Evolutionary conservation across 352 stramenopile genomes (phyloP).

Genomic region (Plasmopara halstedii): DNA sequence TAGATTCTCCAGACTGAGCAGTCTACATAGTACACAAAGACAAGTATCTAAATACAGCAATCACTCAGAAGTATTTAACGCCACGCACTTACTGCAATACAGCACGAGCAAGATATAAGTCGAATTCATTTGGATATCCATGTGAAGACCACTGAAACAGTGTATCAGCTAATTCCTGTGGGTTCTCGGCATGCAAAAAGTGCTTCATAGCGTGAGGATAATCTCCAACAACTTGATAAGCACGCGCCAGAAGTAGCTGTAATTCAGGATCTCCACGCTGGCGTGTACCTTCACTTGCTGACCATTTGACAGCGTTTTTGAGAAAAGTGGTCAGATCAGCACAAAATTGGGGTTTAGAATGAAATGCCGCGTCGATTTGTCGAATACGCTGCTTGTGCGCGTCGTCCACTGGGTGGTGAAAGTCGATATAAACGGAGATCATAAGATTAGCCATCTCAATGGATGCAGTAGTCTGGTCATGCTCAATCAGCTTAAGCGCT

Average conservation of each 20-base stretch:
- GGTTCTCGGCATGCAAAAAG: conserved; percentile 70
- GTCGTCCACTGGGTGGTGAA: conserved; percentile 64
- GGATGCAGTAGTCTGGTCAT: conserved; percentile 68
- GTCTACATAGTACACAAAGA: conserved; percentile 31
- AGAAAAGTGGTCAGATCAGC: conserved; percentile 59
- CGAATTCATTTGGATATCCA: conserved; percentile 73
- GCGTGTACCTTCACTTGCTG: conserved; percentile 48
- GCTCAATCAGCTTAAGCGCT: conserved; percentile 53
- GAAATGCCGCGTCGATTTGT: conserved; percentile 54
- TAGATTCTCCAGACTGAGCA: conserved; percentile 81
- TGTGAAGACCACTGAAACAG: conserved; percentile 68
- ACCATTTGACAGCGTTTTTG: conserved; percentile 83
- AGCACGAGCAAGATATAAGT: conserved; percentile 67
- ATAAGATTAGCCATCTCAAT: conserved; percentile 78
- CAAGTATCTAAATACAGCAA: conserved; percentile 3
- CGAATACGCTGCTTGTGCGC: conserved; percentile 57
- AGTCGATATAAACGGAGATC: conserved; percentile 63
- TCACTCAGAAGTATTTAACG: neutral
- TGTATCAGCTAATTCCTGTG: conserved; percentile 54
- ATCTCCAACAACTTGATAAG: conserved; percentile 46
- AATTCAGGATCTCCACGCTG: conserved; percentile 72
- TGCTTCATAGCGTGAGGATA: conserved; percentile 66
- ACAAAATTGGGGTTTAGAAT: conserved; percentile 58
- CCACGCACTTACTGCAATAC: conserved; percentile 64
- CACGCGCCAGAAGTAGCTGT: conserved; percentile 57